These are phyloP conservation scores for Oidiodendron maius DNA, from an alignment of 495 filamentous ascomycete genomes.

Conservation along the genomic window DNA sequence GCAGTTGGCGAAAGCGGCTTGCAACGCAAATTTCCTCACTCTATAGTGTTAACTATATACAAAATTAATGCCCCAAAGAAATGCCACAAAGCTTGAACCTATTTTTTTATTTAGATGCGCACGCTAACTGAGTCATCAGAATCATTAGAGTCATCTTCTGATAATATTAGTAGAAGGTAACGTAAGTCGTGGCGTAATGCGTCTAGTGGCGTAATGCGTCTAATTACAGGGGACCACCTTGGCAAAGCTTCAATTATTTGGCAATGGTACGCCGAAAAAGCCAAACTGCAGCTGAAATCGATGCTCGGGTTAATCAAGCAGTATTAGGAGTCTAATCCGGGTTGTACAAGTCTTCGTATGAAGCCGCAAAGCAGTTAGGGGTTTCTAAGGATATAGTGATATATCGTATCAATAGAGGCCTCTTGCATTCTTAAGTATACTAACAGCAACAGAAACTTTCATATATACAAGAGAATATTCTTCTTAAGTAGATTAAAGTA, in stretches of 20 bases:
- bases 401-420: constrained; percentile 6
- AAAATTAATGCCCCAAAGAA: too few species aligned
- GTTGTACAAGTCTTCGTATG: constrained; percentile 4
- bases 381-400: not conserved
- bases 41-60: too few species aligned
- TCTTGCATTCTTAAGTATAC: not conserved
- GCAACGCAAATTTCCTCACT: too few species aligned
- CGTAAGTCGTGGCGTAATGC: not conserved
- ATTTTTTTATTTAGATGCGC: too few species aligned
- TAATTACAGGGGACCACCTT: not conserved
- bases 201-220: not conserved
- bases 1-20: too few species aligned
- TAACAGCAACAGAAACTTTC: constrained; percentile 6
- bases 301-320: constrained; percentile 1
- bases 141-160: too few species aligned
- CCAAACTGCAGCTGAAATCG: not conserved
- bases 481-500: constrained; percentile 8
- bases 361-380: not conserved
- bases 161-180: too few species aligned
- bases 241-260: not conserved
- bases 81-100: too few species aligned
- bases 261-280: constrained; percentile 7
- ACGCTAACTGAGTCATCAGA: too few species aligned
- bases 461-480: not conserved
- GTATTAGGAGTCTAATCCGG: constrained; percentile 4